Percentiles rank a stretch among this genome's conserved stretches.
Evolutionary conservation across 768 basidiomycete species (phyloP).

Genomic region (Termitomyces sp.): DNA sequence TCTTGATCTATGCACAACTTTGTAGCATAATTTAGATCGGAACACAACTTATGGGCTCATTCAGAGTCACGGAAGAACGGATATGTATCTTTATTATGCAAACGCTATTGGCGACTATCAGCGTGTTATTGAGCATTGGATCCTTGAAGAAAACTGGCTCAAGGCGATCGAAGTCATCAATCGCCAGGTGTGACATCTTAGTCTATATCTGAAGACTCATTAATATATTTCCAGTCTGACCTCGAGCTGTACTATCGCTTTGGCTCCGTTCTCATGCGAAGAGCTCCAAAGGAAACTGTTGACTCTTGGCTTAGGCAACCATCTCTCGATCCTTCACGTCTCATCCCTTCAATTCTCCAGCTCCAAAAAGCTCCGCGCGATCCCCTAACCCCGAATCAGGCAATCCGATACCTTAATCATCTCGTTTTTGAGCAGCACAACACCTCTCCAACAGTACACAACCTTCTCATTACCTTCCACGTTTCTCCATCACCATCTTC

Average conservation of each 20-base stretch:
- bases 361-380: conserved; percentile 70
- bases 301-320: conserved; percentile 89
- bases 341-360: conserved; percentile 86
- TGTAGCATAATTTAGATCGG: conserved; percentile 79
- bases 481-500: conserved; percentile 47
- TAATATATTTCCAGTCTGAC: conserved; percentile 48
- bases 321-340: conserved; percentile 71
- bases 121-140: conserved; percentile 87
- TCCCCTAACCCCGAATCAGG: conserved; percentile 75
- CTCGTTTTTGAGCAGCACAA: conserved; percentile 78
- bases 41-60: conserved; percentile 90
- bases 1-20: neutral
- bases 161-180: conserved; percentile 89
- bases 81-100: conserved; percentile 90
- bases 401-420: conserved; percentile 83
- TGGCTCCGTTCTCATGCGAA: conserved; percentile 80
- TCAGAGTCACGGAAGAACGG: conserved; percentile 86
- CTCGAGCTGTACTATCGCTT: conserved; percentile 92
- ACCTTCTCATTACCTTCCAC: conserved; percentile 87
- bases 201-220: neutral
- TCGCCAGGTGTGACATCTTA: conserved; percentile 58
- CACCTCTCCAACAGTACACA: conserved; percentile 86
- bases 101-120: conserved; percentile 74
- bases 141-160: conserved; percentile 87
- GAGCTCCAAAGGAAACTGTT: conserved; percentile 84